Base-by-base conservation (phyloP, 306 rosid species). In the Gastrolobium villosum region DNA sequence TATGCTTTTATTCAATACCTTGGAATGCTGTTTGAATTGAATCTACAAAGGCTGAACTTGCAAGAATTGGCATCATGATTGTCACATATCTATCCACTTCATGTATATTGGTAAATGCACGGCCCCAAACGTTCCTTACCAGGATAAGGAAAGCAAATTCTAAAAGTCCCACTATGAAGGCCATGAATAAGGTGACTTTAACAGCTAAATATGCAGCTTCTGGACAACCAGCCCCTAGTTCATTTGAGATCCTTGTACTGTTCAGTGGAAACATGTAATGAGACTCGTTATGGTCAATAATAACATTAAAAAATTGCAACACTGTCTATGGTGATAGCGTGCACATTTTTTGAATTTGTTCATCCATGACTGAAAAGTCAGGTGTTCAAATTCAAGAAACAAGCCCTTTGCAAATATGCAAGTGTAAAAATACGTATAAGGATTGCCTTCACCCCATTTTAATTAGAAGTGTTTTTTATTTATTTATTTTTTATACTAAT, bases 181-280 rank as follows among this genome's bases (percentile, higher is more conserved):
- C 89, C 72, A 83, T 52, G 61, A 76, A 78, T 50, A 90, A n/a
- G 11, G 83, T 81, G 3, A 94, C 88, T 20, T 76, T 49, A 7
- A 89, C 91, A 2, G 97, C 90, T 68, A 94, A 83, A 65, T 86
- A 75, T 40, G 97, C 94, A 41, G 85, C 82, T 48, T 77, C 79
- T 6, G 97, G 88, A 73, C 6, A 50, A 26, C 94, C 96, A 37
- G 96, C 94, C 48, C 98, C 96, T 39, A 94, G 74, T 81, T 91
- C 96, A 65, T 91, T 90, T 50, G 98, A 90, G 56, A 90, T 90
- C 69, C 98, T 86, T 50, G 90, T 91, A 77, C 97, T 93, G 79
- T 69, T 32, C 5, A 70, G 35, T 11, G 13, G 26, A 64, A 72
- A 26, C 70, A 64, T 62, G 28, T 5, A 49, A 65, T 32, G 11